Evolutionary conservation across 2,329 filamentous ascomycete genomes (phyloP).

Genomic region (Xylariaceae sp.): DNA sequence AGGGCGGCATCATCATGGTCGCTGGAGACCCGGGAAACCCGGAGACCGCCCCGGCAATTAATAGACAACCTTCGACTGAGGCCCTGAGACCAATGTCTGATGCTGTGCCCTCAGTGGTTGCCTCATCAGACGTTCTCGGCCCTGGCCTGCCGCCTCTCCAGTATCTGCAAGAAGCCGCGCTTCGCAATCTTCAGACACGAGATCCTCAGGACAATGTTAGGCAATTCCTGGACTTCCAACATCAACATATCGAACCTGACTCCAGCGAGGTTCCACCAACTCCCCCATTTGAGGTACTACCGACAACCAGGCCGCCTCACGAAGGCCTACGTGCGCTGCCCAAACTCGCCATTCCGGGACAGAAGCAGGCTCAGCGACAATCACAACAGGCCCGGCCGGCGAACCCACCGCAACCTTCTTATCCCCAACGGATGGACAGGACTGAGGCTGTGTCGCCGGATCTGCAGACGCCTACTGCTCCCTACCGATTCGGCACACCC

Average conservation of each 20-base stretch:
- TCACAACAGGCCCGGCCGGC: conserved; percentile 30
- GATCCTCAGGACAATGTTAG: conserved; percentile 93
- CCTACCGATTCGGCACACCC: conserved; percentile 81
- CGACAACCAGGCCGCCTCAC: conserved; percentile 51
- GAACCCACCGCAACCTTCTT: conserved; percentile 39
- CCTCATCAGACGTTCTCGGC: conserved; percentile 88
- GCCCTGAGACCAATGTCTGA: conserved; percentile 71
- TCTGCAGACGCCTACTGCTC: conserved; percentile 59
- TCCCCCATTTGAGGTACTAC: conserved; percentile 69
- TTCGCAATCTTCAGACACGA: conserved; percentile 69
- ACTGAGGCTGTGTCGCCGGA: conserved; percentile 57
- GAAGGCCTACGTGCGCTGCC: conserved; percentile 61
- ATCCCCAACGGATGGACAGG: conserved; percentile 56
- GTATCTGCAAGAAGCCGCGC: conserved; percentile 72
- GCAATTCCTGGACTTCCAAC: conserved; percentile 88
- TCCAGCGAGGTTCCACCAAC: conserved; percentile 65
- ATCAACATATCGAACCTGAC: conserved; percentile 43
- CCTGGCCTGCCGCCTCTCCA: conserved; percentile 65
- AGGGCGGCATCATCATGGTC: conserved; percentile 72
- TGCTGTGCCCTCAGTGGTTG: conserved; percentile 78
- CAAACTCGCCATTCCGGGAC: conserved; percentile 62
- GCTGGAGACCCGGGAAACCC: conserved; percentile 80
- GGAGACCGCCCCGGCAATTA: conserved; percentile 60
- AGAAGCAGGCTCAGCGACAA: conserved; percentile 25
- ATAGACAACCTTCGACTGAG: conserved; percentile 56